Evolutionary conservation across 179 eudicot genomes (phyloP).

Genomic region (Carnegiea gigantea): DNA sequence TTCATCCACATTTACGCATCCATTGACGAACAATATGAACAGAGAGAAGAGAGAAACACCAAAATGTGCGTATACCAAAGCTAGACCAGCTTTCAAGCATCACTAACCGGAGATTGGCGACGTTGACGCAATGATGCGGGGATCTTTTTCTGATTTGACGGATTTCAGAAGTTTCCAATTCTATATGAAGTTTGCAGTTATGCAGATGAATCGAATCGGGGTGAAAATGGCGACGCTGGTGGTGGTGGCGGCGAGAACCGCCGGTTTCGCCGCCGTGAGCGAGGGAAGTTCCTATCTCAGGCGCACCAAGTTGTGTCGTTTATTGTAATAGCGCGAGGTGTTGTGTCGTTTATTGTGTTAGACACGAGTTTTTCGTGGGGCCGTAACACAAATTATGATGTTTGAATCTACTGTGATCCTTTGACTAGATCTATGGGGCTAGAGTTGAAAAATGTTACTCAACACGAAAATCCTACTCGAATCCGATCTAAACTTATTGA

Average conservation of each 20-base stretch:
- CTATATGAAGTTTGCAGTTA: not conserved
- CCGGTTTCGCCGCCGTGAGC: not conserved
- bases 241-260: not conserved
- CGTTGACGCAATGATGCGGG: not conserved
- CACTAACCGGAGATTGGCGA: conserved; percentile 15
- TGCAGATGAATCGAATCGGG: not conserved
- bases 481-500: too few relatives aligned
- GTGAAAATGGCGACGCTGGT: not conserved
- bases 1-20: not conserved
- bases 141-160: not conserved
- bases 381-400: not conserved
- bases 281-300: not conserved
- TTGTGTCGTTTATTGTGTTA: not conserved
- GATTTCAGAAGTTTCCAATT: not conserved
- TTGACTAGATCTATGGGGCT: not conserved
- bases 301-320: conserved; percentile 5
- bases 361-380: not conserved
- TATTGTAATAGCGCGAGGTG: not conserved
- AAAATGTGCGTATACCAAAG: not conserved
- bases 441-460: too few relatives aligned
- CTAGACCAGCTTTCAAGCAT: not conserved
- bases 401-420: not conserved
- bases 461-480: too few relatives aligned
- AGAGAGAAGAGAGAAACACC: not conserved
- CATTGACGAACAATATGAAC: not conserved